Evolutionary conservation across 352 stramenopile genomes (phyloP).

Genomic region (Pythium dissimile): DNA sequence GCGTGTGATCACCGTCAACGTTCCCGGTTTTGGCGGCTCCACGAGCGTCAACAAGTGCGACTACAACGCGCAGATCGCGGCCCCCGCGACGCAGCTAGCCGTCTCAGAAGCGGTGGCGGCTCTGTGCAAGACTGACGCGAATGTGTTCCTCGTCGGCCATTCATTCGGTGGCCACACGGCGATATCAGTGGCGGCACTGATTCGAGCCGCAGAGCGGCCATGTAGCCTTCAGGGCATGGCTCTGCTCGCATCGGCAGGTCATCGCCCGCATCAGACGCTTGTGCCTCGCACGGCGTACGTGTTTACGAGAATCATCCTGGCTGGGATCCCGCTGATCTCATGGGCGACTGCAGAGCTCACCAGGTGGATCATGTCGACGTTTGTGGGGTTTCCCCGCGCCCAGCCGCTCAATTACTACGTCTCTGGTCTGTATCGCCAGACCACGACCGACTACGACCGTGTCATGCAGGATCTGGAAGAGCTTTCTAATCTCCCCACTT

Average conservation of each 20-base stretch:
- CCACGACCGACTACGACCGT: conserved; percentile 16
- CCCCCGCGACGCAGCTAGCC: background rate
- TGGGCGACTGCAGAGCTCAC: background rate
- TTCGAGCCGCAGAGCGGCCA: background rate
- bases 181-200: conserved; percentile 8
- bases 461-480: conserved; percentile 4
- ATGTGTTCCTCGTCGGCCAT: conserved; percentile 27
- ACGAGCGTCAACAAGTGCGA: background rate
- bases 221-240: conserved; percentile 12
- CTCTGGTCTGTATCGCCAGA: conserved; percentile 5
- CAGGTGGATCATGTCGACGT: conserved; percentile 9
- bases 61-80: background rate
- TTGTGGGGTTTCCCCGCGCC: conserved; percentile 11
- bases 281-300: background rate
- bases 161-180: conserved; percentile 29
- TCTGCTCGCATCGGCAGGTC: conserved; percentile 13
- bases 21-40: conserved; percentile 5
- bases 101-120: conserved; percentile 2
- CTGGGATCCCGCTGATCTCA: conserved; percentile 8
- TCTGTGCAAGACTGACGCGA: conserved; percentile 9
- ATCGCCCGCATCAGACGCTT: conserved; percentile 11
- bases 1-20: conserved; percentile 11
- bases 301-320: conserved; percentile 1
- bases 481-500: conserved; percentile 25
- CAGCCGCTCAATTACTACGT: conserved; percentile 10